Percentiles rank a stretch among this genome's conserved stretches.
phyloP scores from a whole-genome alignment of 768 basidiomycete species.

The Royoungia palumana region DNA sequence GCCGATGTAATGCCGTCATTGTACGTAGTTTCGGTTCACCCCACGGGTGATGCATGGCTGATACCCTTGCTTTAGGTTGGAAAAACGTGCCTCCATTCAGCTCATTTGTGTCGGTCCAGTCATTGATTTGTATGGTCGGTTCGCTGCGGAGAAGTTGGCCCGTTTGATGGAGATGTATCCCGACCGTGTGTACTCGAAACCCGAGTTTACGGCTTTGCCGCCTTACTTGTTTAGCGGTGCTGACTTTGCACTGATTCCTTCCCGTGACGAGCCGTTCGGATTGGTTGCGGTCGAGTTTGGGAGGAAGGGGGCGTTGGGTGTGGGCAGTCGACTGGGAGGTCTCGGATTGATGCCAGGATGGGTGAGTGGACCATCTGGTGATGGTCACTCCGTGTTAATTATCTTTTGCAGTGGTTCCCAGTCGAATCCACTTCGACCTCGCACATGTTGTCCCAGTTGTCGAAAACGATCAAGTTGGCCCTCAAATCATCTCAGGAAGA shows the following conservation, averaged over 20 bases:
- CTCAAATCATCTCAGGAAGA: constrained; percentile 89
- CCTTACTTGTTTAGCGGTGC: constrained; percentile 94
- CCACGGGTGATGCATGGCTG: neutral
- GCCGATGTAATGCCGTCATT: constrained; percentile 92
- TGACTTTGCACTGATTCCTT: constrained; percentile 93
- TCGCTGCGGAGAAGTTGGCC: constrained; percentile 90
- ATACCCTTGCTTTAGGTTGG: constrained; percentile 49
- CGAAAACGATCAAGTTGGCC: constrained; percentile 93
- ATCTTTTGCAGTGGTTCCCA: constrained; percentile 78
- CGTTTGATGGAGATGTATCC: constrained; percentile 95
- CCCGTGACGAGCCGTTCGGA: constrained; percentile 95
- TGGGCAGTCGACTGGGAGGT: constrained; percentile 91
- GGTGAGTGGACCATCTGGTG: constrained; percentile 48
- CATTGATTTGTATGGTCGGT: constrained; percentile 92
- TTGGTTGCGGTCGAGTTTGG: constrained; percentile 96
- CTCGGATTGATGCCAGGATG: constrained; percentile 97
- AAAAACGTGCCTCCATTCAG: constrained; percentile 84
- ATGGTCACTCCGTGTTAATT: neutral
- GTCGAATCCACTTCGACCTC: constrained; percentile 90
- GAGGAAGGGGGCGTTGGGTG: constrained; percentile 93
- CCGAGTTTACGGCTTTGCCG: constrained; percentile 91
- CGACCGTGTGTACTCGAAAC: constrained; percentile 92
- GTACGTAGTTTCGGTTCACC: constrained; percentile 40
- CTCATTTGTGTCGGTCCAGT: constrained; percentile 89
- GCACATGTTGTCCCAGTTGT: constrained; percentile 92